phyloP scores from a whole-genome alignment of 2,329 filamentous ascomycete species.

The Monosporascus sp. region DNA sequence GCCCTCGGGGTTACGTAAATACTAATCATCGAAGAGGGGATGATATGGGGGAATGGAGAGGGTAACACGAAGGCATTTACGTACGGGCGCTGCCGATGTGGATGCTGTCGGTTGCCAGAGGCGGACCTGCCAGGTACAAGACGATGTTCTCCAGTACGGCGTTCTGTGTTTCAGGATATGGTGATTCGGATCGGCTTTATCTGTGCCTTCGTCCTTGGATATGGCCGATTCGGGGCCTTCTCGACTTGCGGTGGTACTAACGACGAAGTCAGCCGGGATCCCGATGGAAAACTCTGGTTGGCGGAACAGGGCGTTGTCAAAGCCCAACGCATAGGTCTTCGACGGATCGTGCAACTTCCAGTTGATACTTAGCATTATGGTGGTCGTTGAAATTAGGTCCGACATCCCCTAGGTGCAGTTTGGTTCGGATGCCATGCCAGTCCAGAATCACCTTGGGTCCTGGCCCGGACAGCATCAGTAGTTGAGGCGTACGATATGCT shows the following conservation, averaged over 20 bases:
- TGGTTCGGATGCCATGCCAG: conserved; percentile 10
- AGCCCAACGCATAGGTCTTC: conserved; percentile 18
- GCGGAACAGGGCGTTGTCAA: conserved; percentile 13
- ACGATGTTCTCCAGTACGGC: conserved; percentile 20
- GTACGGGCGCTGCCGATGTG: conserved; percentile 9
- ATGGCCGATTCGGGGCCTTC: conserved; percentile 12
- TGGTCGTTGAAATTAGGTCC: conserved; percentile 18
- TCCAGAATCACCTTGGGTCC: conserved; percentile 10
- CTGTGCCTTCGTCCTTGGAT: conserved; percentile 17
- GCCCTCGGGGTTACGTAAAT: too few relatives aligned
- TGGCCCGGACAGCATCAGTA: conserved; percentile 17
- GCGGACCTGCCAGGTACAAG: conserved; percentile 12
- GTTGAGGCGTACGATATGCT: conserved; percentile 13
- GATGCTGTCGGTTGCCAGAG: conserved; percentile 9
- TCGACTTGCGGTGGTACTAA: conserved; percentile 8
- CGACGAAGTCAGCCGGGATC: conserved; percentile 11
- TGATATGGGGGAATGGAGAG: too few relatives aligned
- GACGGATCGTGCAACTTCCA: conserved; percentile 20
- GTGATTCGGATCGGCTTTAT: conserved; percentile 7
- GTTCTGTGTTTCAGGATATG: conserved; percentile 12
- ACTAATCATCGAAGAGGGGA: too few relatives aligned
- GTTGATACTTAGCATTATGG: conserved; percentile 12
- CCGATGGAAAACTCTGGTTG: conserved; percentile 14
- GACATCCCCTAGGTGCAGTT: conserved; percentile 11
- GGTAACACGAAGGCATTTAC: too few relatives aligned